Conservation (phyloP, 495 filamentous ascomycete genomes). For the Rusavskia elegans region DNA sequence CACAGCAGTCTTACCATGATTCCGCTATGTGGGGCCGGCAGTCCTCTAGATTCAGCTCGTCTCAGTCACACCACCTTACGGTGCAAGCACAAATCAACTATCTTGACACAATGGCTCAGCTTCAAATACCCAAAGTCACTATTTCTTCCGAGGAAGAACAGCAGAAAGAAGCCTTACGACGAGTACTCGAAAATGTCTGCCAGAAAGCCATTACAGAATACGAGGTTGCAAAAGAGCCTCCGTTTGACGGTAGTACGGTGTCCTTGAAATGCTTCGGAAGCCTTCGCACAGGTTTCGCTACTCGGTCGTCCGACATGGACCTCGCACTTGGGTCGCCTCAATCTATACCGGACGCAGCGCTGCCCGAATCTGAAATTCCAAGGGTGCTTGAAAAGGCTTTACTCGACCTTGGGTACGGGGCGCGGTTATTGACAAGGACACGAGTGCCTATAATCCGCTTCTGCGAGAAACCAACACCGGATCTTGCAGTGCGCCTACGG, state of each 20-base stretch:
- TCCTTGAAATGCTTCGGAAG: slow-evolving; percentile 57
- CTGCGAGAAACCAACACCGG: slow-evolving; percentile 45
- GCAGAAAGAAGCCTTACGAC: slow-evolving; percentile 48
- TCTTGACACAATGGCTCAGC: slow-evolving; percentile 28
- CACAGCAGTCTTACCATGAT: not conserved
- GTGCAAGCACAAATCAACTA: slow-evolving; percentile 25
- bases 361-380: slow-evolving; percentile 37
- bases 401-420: slow-evolving; percentile 52
- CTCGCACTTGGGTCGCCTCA: slow-evolving; percentile 45
- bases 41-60: too few species aligned
- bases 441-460: slow-evolving; percentile 73
- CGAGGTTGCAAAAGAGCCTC: slow-evolving; percentile 22
- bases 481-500: slow-evolving; percentile 33
- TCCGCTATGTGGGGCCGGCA: too few species aligned
- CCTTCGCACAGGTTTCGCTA: slow-evolving; percentile 56
- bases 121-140: slow-evolving; percentile 25
- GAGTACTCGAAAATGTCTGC: slow-evolving; percentile 37
- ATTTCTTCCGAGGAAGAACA: slow-evolving; percentile 36
- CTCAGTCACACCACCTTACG: slow-evolving; percentile 5
- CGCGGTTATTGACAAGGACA: slow-evolving; percentile 51
- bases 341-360: slow-evolving; percentile 27
- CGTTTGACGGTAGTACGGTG: slow-evolving; percentile 36
- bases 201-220: slow-evolving; percentile 33
- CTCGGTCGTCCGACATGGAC: slow-evolving; percentile 61
- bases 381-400: slow-evolving; percentile 50